These are phyloP conservation scores for Neurospora tetraspora DNA, from an alignment of 495 filamentous ascomycete species.

Conservation along the genomic window DNA sequence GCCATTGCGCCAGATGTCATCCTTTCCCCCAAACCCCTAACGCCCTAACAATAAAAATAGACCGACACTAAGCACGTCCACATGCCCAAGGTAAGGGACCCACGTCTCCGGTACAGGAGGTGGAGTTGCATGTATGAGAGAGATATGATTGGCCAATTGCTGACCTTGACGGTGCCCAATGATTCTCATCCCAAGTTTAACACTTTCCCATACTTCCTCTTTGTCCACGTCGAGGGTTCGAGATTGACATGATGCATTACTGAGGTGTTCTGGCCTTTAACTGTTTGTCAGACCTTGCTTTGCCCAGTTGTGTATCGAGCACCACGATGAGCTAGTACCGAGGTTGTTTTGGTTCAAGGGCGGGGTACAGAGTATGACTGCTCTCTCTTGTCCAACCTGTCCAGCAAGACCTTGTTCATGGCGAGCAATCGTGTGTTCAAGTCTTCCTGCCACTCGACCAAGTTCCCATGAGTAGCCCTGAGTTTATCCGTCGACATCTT, in stretches of 20 bases:
- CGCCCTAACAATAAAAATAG: background rate
- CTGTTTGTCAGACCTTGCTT: background rate
- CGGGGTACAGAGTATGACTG: background rate
- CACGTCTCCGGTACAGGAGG: background rate
- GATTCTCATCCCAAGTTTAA: background rate
- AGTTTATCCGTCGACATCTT: slow-evolving; percentile 2
- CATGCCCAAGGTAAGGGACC: background rate
- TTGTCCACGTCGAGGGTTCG: background rate
- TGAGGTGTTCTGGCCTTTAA: background rate
- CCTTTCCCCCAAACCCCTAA: background rate
- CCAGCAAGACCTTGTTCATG: slow-evolving; percentile 10
- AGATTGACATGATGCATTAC: background rate
- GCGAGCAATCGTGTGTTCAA: slow-evolving; percentile 8
- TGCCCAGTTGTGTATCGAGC: background rate
- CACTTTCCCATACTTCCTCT: background rate
- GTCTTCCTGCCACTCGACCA: slow-evolving; percentile 13
- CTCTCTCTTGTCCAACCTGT: background rate
- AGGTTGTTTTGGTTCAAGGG: background rate
- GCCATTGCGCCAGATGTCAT: background rate
- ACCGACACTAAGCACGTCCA: background rate
- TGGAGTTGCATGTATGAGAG: background rate
- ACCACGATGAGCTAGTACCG: background rate
- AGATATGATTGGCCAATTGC: background rate
- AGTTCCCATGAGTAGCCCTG: slow-evolving; percentile 1
- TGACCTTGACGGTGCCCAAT: background rate